Evolutionary conservation across 2,329 filamentous ascomycete genomes (phyloP).

Genomic region (Didymella glomerata): DNA sequence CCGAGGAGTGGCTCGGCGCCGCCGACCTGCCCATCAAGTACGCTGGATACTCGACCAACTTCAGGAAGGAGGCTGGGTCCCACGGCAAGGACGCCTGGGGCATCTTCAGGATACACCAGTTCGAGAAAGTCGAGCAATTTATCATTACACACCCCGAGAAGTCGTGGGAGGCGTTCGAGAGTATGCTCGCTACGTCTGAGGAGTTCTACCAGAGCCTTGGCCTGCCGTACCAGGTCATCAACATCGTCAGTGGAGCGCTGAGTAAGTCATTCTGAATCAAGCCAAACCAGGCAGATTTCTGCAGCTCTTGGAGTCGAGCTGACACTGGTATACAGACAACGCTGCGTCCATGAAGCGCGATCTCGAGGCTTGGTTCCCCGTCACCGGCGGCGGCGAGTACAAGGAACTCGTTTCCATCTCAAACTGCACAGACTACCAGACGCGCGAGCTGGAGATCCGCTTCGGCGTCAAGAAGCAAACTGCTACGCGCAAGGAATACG

Average conservation of each 20-base stretch:
- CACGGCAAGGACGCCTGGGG: conserved; percentile 96
- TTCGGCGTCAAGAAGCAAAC: conserved; percentile 84
- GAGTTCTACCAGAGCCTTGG: conserved; percentile 93
- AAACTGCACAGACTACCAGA: conserved; percentile 98
- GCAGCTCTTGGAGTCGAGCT: background rate
- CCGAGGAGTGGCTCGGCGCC: conserved; percentile 88
- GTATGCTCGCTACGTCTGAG: conserved; percentile 90
- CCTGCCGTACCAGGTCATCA: conserved; percentile 89
- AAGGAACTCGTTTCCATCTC: conserved; percentile 98
- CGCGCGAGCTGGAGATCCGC: conserved; percentile 89
- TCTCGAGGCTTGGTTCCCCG: conserved; percentile 80
- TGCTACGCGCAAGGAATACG: conserved; percentile 85
- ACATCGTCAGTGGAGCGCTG: conserved; percentile 94
- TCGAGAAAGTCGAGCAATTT: conserved; percentile 70
- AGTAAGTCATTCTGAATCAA: conserved; percentile 53
- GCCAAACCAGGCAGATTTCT: background rate
- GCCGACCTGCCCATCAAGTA: conserved; percentile 89
- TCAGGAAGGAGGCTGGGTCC: conserved; percentile 91
- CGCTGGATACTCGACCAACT: conserved; percentile 91
- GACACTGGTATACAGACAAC: conserved; percentile 36
- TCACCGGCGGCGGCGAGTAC: conserved; percentile 78
- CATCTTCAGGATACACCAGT: conserved; percentile 97
- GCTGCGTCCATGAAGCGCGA: conserved; percentile 84
- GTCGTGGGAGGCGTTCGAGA: conserved; percentile 91
- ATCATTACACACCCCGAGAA: conserved; percentile 74